Percentiles rank a stretch among this genome's conserved stretches.
Conservation (phyloP, 2,329 filamentous ascomycete genomes). For the Phialemoniopsis sp. region DNA sequence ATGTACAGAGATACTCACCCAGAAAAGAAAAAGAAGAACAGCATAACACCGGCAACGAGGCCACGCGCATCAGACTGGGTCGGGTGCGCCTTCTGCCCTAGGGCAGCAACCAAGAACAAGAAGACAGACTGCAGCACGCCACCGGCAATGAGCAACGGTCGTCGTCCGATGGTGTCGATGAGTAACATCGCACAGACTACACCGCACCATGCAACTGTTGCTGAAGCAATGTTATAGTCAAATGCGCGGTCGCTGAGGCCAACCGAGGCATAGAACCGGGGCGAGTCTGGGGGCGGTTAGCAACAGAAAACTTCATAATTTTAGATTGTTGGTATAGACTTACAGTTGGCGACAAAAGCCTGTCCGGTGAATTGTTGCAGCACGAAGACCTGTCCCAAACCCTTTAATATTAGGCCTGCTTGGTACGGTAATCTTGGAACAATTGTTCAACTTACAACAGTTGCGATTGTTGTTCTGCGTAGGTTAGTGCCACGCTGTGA, state of each 20-base stretch:
- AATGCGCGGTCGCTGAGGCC: conserved; percentile 4
- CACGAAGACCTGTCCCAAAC: no score
- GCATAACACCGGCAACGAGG: conserved; percentile 3
- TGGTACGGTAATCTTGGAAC: no score
- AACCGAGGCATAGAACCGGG: conserved; percentile 4
- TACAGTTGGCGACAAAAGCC: conserved; percentile 3
- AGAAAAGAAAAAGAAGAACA: conserved; percentile 5
- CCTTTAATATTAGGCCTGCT: no score
- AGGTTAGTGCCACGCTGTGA: conserved; percentile 2
- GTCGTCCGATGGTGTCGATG: conserved; percentile 4
- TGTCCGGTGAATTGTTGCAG: conserved; percentile 5
- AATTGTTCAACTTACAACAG: no score
- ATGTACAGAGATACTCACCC: not conserved
- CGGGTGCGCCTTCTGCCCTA: conserved; percentile 2
- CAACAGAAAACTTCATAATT: no score
- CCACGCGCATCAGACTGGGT: conserved; percentile 1
- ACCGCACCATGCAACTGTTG: conserved; percentile 3
- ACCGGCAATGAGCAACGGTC: conserved; percentile 2
- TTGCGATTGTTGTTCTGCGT: conserved; percentile 2
- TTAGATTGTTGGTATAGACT: no score
- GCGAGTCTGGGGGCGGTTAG: no score
- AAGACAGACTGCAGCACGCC: conserved; percentile 3
- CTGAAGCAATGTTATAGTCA: conserved; percentile 5
- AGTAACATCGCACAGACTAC: conserved; percentile 3
- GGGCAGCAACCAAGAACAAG: conserved; percentile 2